These are phyloP conservation scores for Sphaerulina vaccinii DNA, from an alignment of 2,329 filamentous ascomycete species.

Conservation along the genomic window DNA sequence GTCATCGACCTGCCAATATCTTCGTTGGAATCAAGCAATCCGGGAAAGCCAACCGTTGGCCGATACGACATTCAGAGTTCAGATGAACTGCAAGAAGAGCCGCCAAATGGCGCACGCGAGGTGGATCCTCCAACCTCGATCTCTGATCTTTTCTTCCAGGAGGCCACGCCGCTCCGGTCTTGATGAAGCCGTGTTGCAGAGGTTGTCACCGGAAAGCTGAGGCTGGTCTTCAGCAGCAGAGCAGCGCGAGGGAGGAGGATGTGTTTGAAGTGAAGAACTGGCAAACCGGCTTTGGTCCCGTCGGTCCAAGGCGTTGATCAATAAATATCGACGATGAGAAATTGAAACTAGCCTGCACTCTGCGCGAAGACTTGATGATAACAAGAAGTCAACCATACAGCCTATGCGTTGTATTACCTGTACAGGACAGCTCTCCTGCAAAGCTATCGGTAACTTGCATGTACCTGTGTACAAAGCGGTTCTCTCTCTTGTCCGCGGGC, in stretches of 20 bases:
- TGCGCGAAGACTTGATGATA: not conserved
- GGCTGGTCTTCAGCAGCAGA: too few species aligned
- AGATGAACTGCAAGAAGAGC: not conserved
- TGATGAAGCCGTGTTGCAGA: too few species aligned
- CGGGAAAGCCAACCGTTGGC: not conserved
- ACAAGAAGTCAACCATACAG: not conserved
- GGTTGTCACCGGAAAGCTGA: too few species aligned
- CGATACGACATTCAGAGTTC: not conserved
- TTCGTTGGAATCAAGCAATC: not conserved
- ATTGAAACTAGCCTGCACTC: not conserved
- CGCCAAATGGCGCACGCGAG: not conserved
- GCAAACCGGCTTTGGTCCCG: too few species aligned
- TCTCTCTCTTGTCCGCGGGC: constrained; percentile 1
- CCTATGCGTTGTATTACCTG: not conserved
- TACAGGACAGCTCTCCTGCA: not conserved
- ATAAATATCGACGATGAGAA: too few species aligned
- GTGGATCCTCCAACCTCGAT: too few species aligned
- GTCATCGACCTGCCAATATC: not conserved
- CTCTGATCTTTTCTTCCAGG: not conserved
- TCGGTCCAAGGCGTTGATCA: too few species aligned
- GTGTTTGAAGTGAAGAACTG: too few species aligned
- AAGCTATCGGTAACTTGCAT: constrained; percentile 3
- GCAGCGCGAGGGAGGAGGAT: too few species aligned
- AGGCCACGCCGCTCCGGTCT: not conserved
- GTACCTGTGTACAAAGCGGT: not conserved